Percentiles rank a stretch among this genome's conserved stretches.
Conservation (phyloP, 163 green algal genomes). For the Prototheca cutis region DNA sequence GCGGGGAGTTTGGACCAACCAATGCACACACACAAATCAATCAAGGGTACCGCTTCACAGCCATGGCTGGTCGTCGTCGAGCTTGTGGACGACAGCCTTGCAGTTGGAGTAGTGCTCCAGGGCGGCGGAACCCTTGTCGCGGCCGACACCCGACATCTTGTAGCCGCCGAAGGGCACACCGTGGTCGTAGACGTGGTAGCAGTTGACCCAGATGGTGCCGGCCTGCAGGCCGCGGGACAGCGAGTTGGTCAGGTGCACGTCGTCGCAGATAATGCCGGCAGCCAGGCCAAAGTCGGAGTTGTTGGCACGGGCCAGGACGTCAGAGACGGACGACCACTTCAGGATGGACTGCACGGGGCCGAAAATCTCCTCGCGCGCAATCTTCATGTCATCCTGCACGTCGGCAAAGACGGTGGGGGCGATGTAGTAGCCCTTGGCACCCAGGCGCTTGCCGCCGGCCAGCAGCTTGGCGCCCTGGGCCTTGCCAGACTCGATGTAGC, state of each 20-base stretch:
- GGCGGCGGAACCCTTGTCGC: conserved; percentile 31
- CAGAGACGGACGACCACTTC: conserved; percentile 29
- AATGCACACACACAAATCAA: too few species aligned
- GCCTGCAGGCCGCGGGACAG: conserved; percentile 36
- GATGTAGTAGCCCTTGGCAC: conserved; percentile 49
- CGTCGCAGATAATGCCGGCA: conserved; percentile 39
- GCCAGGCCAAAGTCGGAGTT: conserved; percentile 56
- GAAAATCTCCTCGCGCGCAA: conserved; percentile 56
- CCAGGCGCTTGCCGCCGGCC: conserved; percentile 32
- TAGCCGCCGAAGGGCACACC: conserved; percentile 42
- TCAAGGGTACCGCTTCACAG: too few species aligned
- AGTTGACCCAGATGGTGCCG: conserved; percentile 60
- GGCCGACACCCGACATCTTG: conserved; percentile 42
- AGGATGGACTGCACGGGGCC: conserved; percentile 61
- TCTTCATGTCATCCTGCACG: conserved; percentile 47
- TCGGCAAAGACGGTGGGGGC: conserved; percentile 66
- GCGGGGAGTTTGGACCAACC: too few species aligned
- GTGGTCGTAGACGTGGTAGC: conserved; percentile 27
- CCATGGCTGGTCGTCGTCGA: conserved; percentile 1
- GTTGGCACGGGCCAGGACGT: conserved; percentile 31
- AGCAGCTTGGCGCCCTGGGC: conserved; percentile 32
- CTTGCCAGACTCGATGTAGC: conserved; percentile 47
- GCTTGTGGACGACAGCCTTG: conserved; percentile 5
- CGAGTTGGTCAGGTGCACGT: conserved; percentile 43
- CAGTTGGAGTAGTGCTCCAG: conserved; percentile 32